A percentile compares a stretch with the other conserved stretches of the same genome.
Evolutionary conservation across 495 filamentous ascomycete species (phyloP).

Genomic region (Lasiosphaeris hirsuta): DNA sequence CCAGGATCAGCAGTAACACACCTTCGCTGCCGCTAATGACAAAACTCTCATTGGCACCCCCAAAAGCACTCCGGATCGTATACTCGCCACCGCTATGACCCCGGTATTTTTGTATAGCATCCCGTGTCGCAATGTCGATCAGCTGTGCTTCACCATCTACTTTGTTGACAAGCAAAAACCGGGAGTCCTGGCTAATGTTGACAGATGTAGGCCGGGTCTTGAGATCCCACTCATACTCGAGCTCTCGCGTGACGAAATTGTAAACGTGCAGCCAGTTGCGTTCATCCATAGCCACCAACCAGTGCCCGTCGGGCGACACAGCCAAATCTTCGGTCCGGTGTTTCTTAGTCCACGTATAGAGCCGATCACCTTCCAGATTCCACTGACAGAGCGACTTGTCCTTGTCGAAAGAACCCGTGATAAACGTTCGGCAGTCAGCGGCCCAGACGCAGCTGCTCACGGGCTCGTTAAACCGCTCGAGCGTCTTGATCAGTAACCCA

Average conservation of each 20-base stretch:
- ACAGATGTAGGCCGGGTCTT: slow-evolving; percentile 70
- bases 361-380: slow-evolving; percentile 53
- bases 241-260: slow-evolving; percentile 68
- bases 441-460: slow-evolving; percentile 87
- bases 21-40: slow-evolving; percentile 90
- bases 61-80: slow-evolving; percentile 78
- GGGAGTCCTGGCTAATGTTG: slow-evolving; percentile 74
- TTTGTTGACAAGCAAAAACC: slow-evolving; percentile 78
- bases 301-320: slow-evolving; percentile 72
- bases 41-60: slow-evolving; percentile 87
- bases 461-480: slow-evolving; percentile 70
- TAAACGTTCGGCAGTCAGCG: slow-evolving; percentile 70
- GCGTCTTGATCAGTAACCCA: slow-evolving; percentile 58
- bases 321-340: slow-evolving; percentile 82
- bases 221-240: slow-evolving; percentile 68
- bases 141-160: slow-evolving; percentile 69
- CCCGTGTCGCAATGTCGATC: slow-evolving; percentile 69
- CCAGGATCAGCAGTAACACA: slow-evolving; percentile 33
- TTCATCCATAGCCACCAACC: slow-evolving; percentile 72
- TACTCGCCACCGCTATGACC: slow-evolving; percentile 69
- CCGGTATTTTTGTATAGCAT: slow-evolving; percentile 66
- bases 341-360: slow-evolving; percentile 60
- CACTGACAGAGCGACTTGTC: slow-evolving; percentile 64
- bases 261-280: slow-evolving; percentile 73
- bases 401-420: slow-evolving; percentile 76